Evolutionary conservation across 2,329 filamentous ascomycete species (phyloP), one percentile per base, ranked within the genome.

Genomic region (Aspergillus sp.): DNA sequence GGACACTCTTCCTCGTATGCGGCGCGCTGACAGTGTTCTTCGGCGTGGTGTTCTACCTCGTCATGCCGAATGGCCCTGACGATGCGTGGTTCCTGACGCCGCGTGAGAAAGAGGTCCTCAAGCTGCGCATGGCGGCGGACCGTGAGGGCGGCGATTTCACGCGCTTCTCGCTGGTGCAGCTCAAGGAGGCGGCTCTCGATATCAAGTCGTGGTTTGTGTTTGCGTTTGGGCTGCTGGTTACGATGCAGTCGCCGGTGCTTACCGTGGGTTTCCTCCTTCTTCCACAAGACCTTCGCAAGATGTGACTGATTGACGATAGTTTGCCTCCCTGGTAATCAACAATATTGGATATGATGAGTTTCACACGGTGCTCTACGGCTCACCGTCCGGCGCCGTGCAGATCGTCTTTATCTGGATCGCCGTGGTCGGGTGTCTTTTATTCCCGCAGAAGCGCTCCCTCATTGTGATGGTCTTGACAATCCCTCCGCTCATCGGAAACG

Each of bases 11-110:
- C 59, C 63, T 81, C 26, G 67, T 82, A 11, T 79, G 75, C 51
- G 79, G 79, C n/a, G 74, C 71, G 0, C 53, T 79, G 7, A 81
- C 79, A 0, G 58, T 68, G 2, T 62, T 65, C 1, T 66, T 69
- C 7, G 79, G 79, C 1, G 61, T 77, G 0, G 50, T 70, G 0
- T 81, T 82, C 62, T 76, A 72, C 51, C 55, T 76, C 20, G 52
- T 74, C 45, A 78, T 81, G 72, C 79, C 79, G 0, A 69, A 64
- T 38, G 73, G 74, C 0, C 76, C 78, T 0, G 68, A 68, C 2
- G 70, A 73, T 11, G 78, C 78, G 1, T 80, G 79, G 78, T 81
- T 81, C 56, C 64, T 81, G 2, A 75, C 60, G 3, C 57, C 65
- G 0, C 63, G 71, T 7, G 75, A 82, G 57, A 72, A 69, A 51